Evolutionary conservation across 2,329 filamentous ascomycete species (phyloP).

Genomic region (Mycocentrospora acerina): DNA sequence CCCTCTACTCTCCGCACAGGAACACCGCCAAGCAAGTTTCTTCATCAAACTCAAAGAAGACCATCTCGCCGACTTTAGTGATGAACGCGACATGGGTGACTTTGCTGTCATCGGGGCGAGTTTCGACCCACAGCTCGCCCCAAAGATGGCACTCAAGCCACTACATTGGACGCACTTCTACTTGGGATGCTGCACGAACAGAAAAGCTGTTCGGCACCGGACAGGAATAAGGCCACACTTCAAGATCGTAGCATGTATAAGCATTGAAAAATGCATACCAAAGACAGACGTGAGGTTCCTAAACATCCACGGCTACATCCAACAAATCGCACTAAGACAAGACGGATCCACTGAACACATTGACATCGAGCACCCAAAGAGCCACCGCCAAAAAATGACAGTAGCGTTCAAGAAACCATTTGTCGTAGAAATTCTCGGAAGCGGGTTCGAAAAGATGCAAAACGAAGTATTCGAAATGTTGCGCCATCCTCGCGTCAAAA

Average conservation of each 20-base stretch:
- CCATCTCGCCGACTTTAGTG: slow-evolving; percentile 75
- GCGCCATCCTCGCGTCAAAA: slow-evolving; percentile 74
- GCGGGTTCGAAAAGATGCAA: slow-evolving; percentile 72
- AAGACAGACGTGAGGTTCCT: slow-evolving; percentile 47
- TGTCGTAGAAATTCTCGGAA: slow-evolving; percentile 78
- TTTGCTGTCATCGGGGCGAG: slow-evolving; percentile 77
- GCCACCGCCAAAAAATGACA: slow-evolving; percentile 37
- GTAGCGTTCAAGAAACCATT: slow-evolving; percentile 68
- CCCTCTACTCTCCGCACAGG: slow-evolving; percentile 27
- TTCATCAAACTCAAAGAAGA: slow-evolving; percentile 91
- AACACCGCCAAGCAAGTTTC: slow-evolving; percentile 37
- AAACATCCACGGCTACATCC: slow-evolving; percentile 45
- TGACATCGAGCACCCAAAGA: slow-evolving; percentile 20
- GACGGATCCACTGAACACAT: slow-evolving; percentile 23
- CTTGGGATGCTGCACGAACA: slow-evolving; percentile 74
- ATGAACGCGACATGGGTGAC: slow-evolving; percentile 66
- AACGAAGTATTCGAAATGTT: slow-evolving; percentile 72
- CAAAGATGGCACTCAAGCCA: slow-evolving; percentile 54
- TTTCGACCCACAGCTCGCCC: slow-evolving; percentile 66
- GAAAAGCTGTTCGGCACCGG: slow-evolving; percentile 54
- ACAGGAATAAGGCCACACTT: slow-evolving; percentile 60
- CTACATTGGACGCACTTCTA: slow-evolving; percentile 79
- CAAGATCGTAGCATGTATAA: slow-evolving; percentile 61
- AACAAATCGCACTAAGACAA: slow-evolving; percentile 27
- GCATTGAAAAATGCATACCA: slow-evolving; percentile 50